These are phyloP conservation scores for Tilletia indica DNA, from an alignment of 1,284 basidiomycete species.

Conservation along the genomic window DNA sequence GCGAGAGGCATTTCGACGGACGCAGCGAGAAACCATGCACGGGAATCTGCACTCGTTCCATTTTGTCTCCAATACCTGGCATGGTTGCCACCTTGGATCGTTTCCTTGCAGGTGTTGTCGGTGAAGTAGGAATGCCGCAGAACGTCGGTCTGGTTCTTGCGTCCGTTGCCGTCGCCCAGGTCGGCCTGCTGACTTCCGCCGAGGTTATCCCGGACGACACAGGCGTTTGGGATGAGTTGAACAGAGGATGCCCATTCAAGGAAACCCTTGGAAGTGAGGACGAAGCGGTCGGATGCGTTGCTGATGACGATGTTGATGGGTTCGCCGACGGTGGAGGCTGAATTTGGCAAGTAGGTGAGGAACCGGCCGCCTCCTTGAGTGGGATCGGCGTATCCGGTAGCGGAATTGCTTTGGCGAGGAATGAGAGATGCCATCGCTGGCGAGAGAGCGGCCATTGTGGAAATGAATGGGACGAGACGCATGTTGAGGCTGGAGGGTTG, in stretches of 20 bases:
- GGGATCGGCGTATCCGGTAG: constrained; percentile 23
- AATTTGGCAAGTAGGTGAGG: constrained; percentile 22
- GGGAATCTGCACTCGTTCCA: constrained; percentile 29
- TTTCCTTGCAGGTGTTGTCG: constrained; percentile 40
- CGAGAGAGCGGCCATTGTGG: too few relatives aligned
- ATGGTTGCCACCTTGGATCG: constrained; percentile 51
- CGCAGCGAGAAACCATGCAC: constrained; percentile 50
- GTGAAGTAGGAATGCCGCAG: constrained; percentile 45
- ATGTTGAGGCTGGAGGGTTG: neutral
- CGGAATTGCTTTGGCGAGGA: neutral
- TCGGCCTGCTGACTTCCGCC: constrained; percentile 49
- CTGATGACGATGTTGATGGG: constrained; percentile 53
- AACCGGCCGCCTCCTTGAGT: constrained; percentile 24
- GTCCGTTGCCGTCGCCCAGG: constrained; percentile 50
- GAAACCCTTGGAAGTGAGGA: constrained; percentile 39
- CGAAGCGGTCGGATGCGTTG: constrained; percentile 32
- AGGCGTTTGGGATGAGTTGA: constrained; percentile 41
- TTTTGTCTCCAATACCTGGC: constrained; percentile 52
- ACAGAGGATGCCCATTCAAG: constrained; percentile 38
- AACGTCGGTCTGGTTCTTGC: constrained; percentile 41
- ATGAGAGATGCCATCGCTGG: neutral
- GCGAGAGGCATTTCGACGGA: constrained; percentile 39
- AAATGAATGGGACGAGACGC: neutral
- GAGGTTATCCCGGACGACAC: constrained; percentile 42
- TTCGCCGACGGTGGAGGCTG: constrained; percentile 31